Percentiles rank a stretch among this genome's conserved stretches.
These are phyloP conservation scores for Trichoderma erinaceum DNA, from an alignment of 495 filamentous ascomycete genomes.

Conservation along the genomic window DNA sequence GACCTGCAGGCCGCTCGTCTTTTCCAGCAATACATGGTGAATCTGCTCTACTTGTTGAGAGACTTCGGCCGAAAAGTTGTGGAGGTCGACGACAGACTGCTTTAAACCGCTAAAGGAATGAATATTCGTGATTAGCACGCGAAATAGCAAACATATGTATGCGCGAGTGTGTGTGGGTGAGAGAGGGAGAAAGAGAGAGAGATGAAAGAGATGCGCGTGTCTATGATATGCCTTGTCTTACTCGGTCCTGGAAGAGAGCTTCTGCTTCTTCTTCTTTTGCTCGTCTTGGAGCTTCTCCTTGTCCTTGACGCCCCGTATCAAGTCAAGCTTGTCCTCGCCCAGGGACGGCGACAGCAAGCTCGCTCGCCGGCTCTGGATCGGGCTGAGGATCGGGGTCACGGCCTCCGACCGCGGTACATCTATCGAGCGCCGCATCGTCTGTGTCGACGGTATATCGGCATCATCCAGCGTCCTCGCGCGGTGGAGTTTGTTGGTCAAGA, in stretches of 20 bases:
- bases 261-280: conserved; percentile 30
- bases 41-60: conserved; percentile 77
- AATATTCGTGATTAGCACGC: not conserved
- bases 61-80: conserved; percentile 44
- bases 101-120: conserved; percentile 31
- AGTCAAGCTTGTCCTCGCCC: conserved; percentile 17
- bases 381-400: conserved; percentile 37
- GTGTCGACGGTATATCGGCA: conserved; percentile 31
- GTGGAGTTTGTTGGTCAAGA: conserved; percentile 28
- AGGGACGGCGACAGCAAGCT: conserved; percentile 34
- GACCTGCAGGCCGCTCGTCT: conserved; percentile 59
- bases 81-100: conserved; percentile 38
- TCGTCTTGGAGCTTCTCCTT: conserved; percentile 27
- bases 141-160: too few relatives aligned
- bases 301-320: conserved; percentile 17
- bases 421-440: conserved; percentile 28
- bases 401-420: conserved; percentile 37
- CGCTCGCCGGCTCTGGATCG: conserved; percentile 35
- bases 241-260: conserved; percentile 35
- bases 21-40: conserved; percentile 79
- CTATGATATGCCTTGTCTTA: conserved; percentile 20
- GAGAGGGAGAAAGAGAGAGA: too few relatives aligned
- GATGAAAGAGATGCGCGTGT: too few relatives aligned
- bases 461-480: conserved; percentile 37
- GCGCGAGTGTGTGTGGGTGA: too few relatives aligned